Percentiles rank a stretch among this genome's conserved stretches.
These are phyloP conservation scores for Alternaria gansuensis DNA, from an alignment of 2,329 filamentous ascomycete species.

Conservation along the genomic window DNA sequence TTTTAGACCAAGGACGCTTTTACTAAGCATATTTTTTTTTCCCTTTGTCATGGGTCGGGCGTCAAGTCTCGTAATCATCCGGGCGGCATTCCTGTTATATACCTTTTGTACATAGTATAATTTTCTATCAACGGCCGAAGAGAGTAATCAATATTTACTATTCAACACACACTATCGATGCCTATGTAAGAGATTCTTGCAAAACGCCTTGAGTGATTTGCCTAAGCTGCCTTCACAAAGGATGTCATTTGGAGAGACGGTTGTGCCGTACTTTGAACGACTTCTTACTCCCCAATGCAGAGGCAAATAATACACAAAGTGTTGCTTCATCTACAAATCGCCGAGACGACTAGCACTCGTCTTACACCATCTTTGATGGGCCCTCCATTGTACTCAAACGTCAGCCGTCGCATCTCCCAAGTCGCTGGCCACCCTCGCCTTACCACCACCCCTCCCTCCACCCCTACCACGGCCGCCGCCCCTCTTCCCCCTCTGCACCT, in stretches of 20 bases:
- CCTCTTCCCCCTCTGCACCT: constrained; percentile 32
- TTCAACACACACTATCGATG: background rate
- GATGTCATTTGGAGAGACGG: background rate
- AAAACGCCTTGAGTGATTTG: background rate
- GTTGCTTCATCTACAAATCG: background rate
- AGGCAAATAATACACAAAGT: background rate
- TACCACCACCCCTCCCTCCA: constrained; percentile 33
- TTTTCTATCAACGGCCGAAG: background rate
- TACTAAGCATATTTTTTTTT: background rate
- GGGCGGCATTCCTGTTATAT: constrained; percentile 7
- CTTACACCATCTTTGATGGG: background rate
- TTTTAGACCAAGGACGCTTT: background rate
- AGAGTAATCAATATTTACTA: background rate
- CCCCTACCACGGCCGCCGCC: constrained; percentile 37
- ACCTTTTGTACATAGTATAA: background rate
- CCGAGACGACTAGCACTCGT: background rate
- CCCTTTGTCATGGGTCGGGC: background rate
- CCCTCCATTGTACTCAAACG: constrained; percentile 16
- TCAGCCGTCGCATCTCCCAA: constrained; percentile 34
- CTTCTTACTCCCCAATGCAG: background rate
- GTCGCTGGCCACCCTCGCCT: constrained; percentile 38
- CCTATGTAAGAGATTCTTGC: too few relatives aligned
- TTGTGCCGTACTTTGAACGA: background rate
- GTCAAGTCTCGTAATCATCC: background rate
- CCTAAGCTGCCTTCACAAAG: background rate